phyloP scores from a whole-genome alignment of 179 eudicot genomes.

The Patellifolia procumbens region DNA sequence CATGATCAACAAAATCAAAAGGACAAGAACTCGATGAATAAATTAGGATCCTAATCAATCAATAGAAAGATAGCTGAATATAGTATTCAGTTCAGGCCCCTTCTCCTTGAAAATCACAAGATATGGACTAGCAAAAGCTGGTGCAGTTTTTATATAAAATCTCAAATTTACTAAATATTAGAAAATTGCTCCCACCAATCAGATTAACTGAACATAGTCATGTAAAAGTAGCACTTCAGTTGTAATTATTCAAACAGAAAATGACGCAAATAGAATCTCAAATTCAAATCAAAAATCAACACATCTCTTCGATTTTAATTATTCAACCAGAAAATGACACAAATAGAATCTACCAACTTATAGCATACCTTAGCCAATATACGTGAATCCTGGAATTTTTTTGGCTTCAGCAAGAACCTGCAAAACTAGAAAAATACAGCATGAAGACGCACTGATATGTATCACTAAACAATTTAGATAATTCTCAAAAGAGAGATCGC shows the following conservation, averaged over 20 bases:
- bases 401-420: conserved; percentile 97
- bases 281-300: not conserved
- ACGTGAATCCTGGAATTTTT: conserved; percentile 70
- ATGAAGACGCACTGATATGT: conserved; percentile 2
- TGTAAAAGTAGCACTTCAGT: not conserved
- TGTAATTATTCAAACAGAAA: too few species aligned
- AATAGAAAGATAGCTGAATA: not conserved
- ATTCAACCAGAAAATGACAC: not conserved
- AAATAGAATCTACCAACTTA: not conserved
- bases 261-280: too few species aligned
- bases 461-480: not conserved
- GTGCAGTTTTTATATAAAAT: too few species aligned
- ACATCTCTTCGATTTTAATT: not conserved
- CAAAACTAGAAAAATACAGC: not conserved
- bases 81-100: not conserved
- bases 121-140: not conserved
- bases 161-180: not conserved
- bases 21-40: not conserved
- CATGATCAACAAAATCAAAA: not conserved
- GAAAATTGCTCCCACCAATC: not conserved
- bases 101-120: not conserved
- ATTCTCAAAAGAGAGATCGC: conserved; percentile 4
- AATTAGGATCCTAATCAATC: not conserved
- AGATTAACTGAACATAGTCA: not conserved
- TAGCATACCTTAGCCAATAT: conserved; percentile 64